A percentile compares a stretch with the other conserved stretches of the same genome.
phyloP scores from a whole-genome alignment of 176 grass and related monocot genomes.

The sorghum (Sorghum bicolor) region Sorghum_bicolor_NCBIv3 NC_012872.2:55905501-55906000 shows the following conservation, averaged over 20 bases:
- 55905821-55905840: conserved; percentile 20
- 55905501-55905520: neutral
- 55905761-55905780: conserved; percentile 16
- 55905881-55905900: neutral
- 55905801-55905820: conserved; percentile 22
- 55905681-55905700: conserved; percentile 6
- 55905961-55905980: conserved; percentile 85
- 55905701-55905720: conserved; percentile 9
- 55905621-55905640: neutral
- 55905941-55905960: conserved; percentile 16
- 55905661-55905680: neutral
- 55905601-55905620: no score
- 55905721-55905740: conserved; percentile 22
- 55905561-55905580: no score
- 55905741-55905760: neutral
- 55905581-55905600: no score
- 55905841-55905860: conserved; percentile 22
- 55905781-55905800: conserved; percentile 10
- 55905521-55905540: neutral
- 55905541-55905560: neutral
- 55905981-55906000: conserved; percentile 83
- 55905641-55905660: conserved; percentile 2
- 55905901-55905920: conserved; percentile 33
- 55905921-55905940: conserved; percentile 33
- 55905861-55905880: conserved; percentile 24